These are phyloP conservation scores for Boechera divaricarpa DNA, from an alignment of 345 rosid species.

Conservation along the genomic window DNA sequence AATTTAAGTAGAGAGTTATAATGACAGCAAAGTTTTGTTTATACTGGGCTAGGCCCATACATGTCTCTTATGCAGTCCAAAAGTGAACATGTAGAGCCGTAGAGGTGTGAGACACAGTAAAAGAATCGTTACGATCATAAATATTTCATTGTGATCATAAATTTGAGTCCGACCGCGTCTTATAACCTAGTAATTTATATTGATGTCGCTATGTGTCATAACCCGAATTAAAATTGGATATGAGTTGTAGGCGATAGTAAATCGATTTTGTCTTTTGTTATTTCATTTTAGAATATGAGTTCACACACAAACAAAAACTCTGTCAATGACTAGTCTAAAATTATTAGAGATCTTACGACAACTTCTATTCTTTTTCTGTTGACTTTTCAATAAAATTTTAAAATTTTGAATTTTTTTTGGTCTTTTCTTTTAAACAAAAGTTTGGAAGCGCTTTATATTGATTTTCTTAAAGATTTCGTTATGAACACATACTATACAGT, in stretches of 20 bases:
- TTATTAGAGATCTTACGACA: not conserved
- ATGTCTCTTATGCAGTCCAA: conserved; percentile 15
- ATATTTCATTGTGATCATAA: too few species aligned
- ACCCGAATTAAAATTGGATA: too few species aligned
- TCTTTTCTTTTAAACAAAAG: not conserved
- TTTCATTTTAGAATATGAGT: not conserved
- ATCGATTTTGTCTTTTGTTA: not conserved
- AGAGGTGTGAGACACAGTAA: not conserved
- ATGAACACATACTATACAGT: not conserved
- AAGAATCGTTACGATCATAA: not conserved
- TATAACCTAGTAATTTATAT: too few species aligned
- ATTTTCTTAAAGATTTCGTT: not conserved
- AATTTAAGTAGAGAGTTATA: conserved; percentile 2
- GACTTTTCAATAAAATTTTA: not conserved
- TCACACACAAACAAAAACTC: not conserved
- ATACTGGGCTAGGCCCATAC: conserved; percentile 31
- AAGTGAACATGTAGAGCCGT: not conserved
- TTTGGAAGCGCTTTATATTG: not conserved
- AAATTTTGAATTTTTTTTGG: not conserved
- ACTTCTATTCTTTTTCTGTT: not conserved
- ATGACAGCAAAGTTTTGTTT: not conserved
- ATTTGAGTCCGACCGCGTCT: too few species aligned
- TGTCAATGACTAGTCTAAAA: not conserved
- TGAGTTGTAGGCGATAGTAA: not conserved
- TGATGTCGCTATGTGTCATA: too few species aligned